These are phyloP conservation scores for Lactarius sp. DNA, from an alignment of 768 basidiomycete genomes.

Conservation along the genomic window DNA sequence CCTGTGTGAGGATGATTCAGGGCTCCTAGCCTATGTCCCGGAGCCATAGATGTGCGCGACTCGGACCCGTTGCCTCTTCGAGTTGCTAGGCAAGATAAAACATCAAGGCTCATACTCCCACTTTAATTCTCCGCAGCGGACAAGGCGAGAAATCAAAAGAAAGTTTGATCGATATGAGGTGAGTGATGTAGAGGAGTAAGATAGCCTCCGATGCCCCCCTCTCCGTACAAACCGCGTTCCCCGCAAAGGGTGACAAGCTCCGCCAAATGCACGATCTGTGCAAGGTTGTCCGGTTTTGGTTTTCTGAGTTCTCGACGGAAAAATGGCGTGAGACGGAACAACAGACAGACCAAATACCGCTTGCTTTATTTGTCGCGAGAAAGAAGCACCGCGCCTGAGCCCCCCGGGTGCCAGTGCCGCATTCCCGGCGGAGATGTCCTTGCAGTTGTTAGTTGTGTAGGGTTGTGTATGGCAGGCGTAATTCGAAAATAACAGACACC, in stretches of 20 bases:
- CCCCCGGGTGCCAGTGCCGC: background rate
- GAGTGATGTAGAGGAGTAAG: slow-evolving; percentile 7
- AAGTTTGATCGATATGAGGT: slow-evolving; percentile 23
- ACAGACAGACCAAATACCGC: background rate
- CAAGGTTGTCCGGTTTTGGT: background rate
- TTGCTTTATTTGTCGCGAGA: background rate
- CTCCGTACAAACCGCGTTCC: background rate
- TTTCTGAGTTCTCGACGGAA: slow-evolving; percentile 1
- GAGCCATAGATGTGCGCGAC: slow-evolving; percentile 1
- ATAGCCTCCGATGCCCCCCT: background rate
- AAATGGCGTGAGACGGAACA: background rate
- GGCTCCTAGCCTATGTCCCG: slow-evolving; percentile 3
- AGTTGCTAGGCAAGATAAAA: background rate
- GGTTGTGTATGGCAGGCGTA: slow-evolving; percentile 6
- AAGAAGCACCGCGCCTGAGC: background rate
- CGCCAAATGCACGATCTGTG: background rate
- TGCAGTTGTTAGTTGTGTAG: background rate
- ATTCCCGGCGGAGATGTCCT: background rate
- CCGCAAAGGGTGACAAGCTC: background rate
- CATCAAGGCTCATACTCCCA: background rate
- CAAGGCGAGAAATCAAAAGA: slow-evolving; percentile 12
- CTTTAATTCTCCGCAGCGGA: slow-evolving; percentile 20
- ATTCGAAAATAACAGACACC: slow-evolving; percentile 9
- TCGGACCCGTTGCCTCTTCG: slow-evolving; percentile 10
- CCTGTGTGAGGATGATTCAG: slow-evolving; percentile 11